Conservation (phyloP, 768 basidiomycete species). For the Boletus sp. region DNA sequence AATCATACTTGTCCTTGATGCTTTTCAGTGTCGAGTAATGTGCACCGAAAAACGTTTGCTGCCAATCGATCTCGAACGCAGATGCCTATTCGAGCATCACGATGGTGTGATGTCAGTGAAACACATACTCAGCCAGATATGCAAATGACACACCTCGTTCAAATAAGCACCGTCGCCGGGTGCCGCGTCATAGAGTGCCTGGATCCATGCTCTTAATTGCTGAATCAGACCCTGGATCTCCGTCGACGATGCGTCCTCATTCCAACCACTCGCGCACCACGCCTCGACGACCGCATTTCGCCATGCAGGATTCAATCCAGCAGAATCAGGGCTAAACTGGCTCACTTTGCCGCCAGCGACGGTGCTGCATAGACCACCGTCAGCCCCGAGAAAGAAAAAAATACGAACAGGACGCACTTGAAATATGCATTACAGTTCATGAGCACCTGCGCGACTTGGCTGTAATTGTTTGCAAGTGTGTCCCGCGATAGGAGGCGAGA, state of each 20-base stretch:
- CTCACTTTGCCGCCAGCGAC: slow-evolving; percentile 45
- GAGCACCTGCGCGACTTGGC: slow-evolving; percentile 23
- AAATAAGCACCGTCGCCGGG: slow-evolving; percentile 41
- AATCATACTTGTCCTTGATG: slow-evolving; percentile 48
- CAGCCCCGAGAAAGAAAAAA: background rate
- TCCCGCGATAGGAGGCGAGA: slow-evolving; percentile 36
- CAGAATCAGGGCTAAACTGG: slow-evolving; percentile 33
- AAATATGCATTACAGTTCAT: background rate
- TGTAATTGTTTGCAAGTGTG: slow-evolving; percentile 19
- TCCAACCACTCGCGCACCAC: slow-evolving; percentile 10
- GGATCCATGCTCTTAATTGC: slow-evolving; percentile 9
- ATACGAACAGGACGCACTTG: slow-evolving; percentile 4
- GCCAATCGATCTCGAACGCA: slow-evolving; percentile 38
- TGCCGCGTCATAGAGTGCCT: slow-evolving; percentile 24
- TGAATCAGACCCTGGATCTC: slow-evolving; percentile 12
- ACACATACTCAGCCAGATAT: background rate
- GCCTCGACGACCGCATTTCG: slow-evolving; percentile 33
- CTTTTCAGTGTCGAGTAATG: slow-evolving; percentile 39
- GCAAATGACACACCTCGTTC: slow-evolving; percentile 38
- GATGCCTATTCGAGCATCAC: slow-evolving; percentile 35
- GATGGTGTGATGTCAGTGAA: background rate
- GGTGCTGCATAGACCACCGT: slow-evolving; percentile 28
- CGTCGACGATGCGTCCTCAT: slow-evolving; percentile 10
- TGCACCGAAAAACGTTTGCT: slow-evolving; percentile 45
- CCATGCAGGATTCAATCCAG: slow-evolving; percentile 49